These are phyloP conservation scores for Citrus australasica DNA, from an alignment of 345 rosid species.

Conservation along the genomic window DNA sequence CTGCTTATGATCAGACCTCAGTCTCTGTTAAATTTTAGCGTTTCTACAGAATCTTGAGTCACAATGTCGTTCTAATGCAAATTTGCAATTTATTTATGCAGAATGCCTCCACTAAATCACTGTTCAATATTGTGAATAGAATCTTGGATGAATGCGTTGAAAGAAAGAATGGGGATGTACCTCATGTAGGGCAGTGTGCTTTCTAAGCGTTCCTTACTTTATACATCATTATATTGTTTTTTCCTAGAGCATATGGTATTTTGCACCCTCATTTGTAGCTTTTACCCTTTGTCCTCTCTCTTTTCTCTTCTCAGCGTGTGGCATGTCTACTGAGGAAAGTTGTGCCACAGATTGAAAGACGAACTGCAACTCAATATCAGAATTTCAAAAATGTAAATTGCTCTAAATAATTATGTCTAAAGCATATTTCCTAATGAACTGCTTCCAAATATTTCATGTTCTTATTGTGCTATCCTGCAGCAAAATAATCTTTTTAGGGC, in stretches of 20 bases:
- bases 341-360: conserved; percentile 64
- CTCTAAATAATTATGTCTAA: conserved; percentile 5
- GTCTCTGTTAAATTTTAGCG: neutral
- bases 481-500: conserved; percentile 64
- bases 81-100: conserved; percentile 29
- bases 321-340: conserved; percentile 60
- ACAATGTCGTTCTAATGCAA: conserved; percentile 19
- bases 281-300: neutral
- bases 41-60: neutral
- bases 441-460: conserved; percentile 21
- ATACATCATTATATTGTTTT: neutral
- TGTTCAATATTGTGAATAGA: conserved; percentile 55
- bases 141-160: conserved; percentile 70
- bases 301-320: conserved; percentile 35
- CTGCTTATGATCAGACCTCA: neutral
- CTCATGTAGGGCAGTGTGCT: conserved; percentile 56
- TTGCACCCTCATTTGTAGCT: conserved; percentile 7
- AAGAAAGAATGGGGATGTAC: conserved; percentile 61
- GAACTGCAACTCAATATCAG: conserved; percentile 68
- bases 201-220: conserved; percentile 7
- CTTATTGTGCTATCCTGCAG: conserved; percentile 40
- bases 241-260: neutral
- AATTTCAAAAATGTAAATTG: conserved; percentile 65
- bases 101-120: conserved; percentile 68
- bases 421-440: conserved; percentile 9